These are phyloP conservation scores for Symbiodinium pilosum DNA, from an alignment of 73 alveolate species.

Conservation along the genomic window DNA sequence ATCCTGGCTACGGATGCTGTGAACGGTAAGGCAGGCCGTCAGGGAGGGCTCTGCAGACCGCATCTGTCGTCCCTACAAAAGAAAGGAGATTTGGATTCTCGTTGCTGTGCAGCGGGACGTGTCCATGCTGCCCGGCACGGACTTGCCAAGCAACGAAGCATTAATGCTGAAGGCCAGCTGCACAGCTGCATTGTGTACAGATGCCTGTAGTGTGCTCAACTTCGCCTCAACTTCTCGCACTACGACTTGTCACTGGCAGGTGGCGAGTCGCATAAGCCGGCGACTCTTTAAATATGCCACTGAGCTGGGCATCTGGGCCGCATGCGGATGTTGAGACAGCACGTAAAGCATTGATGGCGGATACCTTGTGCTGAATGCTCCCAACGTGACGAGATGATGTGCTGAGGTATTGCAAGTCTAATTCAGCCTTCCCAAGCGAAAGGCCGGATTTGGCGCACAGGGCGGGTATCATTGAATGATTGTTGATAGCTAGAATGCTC, in stretches of 20 bases:
- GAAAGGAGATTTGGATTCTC: constrained; percentile 70
- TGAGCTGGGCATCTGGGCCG: constrained; percentile 41
- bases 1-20: constrained; percentile 30
- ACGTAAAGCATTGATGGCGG: no score
- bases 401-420: constrained; percentile 32
- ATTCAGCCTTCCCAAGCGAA: background rate
- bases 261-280: constrained; percentile 75
- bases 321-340: no score
- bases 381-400: no score
- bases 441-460: background rate
- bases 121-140: constrained; percentile 2
- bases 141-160: constrained; percentile 65
- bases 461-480: background rate
- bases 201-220: no score
- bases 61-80: background rate
- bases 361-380: no score
- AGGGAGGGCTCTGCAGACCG: background rate
- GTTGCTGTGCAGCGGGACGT: constrained; percentile 87
- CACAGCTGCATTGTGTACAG: background rate
- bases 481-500: no score
- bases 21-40: constrained; percentile 55
- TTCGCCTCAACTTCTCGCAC: no score
- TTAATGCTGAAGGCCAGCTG: constrained; percentile 30
- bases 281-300: constrained; percentile 78
- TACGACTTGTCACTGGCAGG: background rate